phyloP scores from a whole-genome alignment of 768 basidiomycete genomes.

The Pleurotus pulmonarius region DNA sequence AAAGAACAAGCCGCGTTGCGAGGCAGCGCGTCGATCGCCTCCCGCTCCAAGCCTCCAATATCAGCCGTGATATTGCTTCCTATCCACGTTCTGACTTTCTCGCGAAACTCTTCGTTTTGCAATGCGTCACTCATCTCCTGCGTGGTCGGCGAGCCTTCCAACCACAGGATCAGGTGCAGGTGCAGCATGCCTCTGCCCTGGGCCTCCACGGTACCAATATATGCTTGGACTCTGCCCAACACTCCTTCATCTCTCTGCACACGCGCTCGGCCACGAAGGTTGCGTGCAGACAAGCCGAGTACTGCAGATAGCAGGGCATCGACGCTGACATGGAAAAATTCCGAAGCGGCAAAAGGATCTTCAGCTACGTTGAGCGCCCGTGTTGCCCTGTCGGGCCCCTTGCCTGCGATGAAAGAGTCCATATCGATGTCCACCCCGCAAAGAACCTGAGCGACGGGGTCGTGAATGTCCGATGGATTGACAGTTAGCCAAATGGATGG shows the following conservation, averaged over 20 bases:
- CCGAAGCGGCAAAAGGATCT: slow-evolving; percentile 33
- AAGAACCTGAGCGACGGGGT: slow-evolving; percentile 37
- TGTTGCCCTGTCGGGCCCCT: slow-evolving; percentile 18
- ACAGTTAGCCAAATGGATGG: slow-evolving; percentile 37
- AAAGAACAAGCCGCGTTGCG: no score
- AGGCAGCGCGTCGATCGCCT: no score
- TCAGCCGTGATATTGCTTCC: slow-evolving; percentile 24
- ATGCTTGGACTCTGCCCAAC: slow-evolving; percentile 18
- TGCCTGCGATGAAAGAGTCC: slow-evolving; percentile 26
- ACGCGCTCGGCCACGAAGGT: neutral
- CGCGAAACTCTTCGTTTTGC: slow-evolving; percentile 21
- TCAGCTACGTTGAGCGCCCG: slow-evolving; percentile 28
- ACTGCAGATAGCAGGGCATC: no score
- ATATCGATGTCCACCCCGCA: slow-evolving; percentile 33
- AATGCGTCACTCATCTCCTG: slow-evolving; percentile 14
- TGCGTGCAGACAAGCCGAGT: slow-evolving; percentile 9
- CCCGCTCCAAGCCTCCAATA: slow-evolving; percentile 19
- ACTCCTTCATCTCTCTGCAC: no score
- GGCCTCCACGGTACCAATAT: slow-evolving; percentile 21
- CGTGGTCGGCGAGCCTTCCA: slow-evolving; percentile 13
- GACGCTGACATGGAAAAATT: slow-evolving; percentile 36
- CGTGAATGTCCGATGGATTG: slow-evolving; percentile 35
- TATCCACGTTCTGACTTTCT: slow-evolving; percentile 25
- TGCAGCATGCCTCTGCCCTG: slow-evolving; percentile 26
- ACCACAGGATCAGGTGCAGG: slow-evolving; percentile 23